These are phyloP conservation scores for Salix brachista DNA, from an alignment of 345 rosid species.

Conservation along the genomic window DNA sequence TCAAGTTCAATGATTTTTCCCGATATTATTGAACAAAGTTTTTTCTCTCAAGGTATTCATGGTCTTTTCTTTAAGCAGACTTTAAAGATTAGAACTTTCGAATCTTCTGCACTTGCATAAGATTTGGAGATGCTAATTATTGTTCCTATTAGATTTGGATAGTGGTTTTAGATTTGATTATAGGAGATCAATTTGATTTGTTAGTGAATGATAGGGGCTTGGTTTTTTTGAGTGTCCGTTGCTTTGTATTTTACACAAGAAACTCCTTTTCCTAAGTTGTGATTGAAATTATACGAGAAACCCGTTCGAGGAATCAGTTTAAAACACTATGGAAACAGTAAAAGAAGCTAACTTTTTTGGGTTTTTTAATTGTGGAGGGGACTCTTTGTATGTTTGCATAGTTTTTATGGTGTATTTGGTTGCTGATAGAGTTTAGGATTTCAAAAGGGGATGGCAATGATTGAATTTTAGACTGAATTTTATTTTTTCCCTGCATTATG, in stretches of 20 bases:
- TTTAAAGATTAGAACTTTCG: too few relatives aligned
- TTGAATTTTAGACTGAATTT: neutral
- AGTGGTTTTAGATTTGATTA: neutral
- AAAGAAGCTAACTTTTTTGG: neutral
- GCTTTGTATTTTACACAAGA: neutral
- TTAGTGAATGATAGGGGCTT: neutral
- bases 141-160: neutral
- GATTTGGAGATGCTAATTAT: neutral
- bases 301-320: neutral
- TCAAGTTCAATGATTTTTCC: neutral
- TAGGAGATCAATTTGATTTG: neutral
- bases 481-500: neutral
- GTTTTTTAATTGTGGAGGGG: neutral
- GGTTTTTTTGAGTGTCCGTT: neutral
- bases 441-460: neutral
- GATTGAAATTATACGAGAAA: neutral
- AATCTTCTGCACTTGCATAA: too few relatives aligned
- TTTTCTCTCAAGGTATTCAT: neutral
- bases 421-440: neutral
- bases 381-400: neutral
- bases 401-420: neutral
- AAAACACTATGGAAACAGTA: neutral
- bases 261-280: neutral
- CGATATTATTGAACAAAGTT: neutral
- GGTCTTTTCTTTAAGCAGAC: neutral